A percentile compares a stretch with the other conserved stretches of the same genome.
These are phyloP conservation scores for Chlorella sp. DNA, from an alignment of 139 green algal species.

Conservation along the genomic window DNA sequence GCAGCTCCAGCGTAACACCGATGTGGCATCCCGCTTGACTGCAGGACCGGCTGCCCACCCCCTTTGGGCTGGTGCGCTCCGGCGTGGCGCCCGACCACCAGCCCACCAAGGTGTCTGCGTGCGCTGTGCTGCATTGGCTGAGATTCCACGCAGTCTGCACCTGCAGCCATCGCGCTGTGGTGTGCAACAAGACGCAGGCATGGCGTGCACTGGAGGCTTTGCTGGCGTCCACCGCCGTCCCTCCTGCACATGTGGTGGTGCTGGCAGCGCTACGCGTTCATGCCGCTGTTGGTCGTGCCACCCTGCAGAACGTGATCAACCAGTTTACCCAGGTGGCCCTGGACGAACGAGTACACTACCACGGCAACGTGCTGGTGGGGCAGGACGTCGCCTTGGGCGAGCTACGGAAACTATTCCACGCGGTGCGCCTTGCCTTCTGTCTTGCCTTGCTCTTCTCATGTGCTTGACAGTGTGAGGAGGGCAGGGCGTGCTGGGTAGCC, in stretches of 20 bases:
- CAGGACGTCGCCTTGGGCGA: slow-evolving; percentile 59
- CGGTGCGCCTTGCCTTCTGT: slow-evolving; percentile 26
- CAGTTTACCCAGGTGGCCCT: slow-evolving; percentile 66
- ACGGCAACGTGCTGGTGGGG: slow-evolving; percentile 75
- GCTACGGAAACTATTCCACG: slow-evolving; percentile 70
- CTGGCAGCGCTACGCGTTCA: too few species aligned
- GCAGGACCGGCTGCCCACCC: slow-evolving; percentile 81
- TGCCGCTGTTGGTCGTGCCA: too few species aligned
- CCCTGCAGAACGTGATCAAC: slow-evolving; percentile 82
- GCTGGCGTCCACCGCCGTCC: too few species aligned
- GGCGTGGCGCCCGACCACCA: slow-evolving; percentile 95
- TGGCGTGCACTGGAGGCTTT: too few species aligned
- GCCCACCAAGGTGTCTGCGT: slow-evolving; percentile 87
- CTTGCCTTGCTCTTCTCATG: background rate
- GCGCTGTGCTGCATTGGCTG: too few species aligned
- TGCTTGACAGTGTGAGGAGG: too few species aligned
- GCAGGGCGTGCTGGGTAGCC: too few species aligned
- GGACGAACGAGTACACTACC: slow-evolving; percentile 57
- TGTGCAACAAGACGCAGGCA: too few species aligned
- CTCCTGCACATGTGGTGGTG: too few species aligned
- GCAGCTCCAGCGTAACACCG: too few species aligned
- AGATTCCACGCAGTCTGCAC: too few species aligned
- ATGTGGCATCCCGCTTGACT: background rate
- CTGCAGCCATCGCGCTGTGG: too few species aligned
- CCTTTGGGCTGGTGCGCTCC: slow-evolving; percentile 91